Evolutionary conservation across 208 protist genomes (phyloP).

Genomic region (Histomonas meleagridis): DNA sequence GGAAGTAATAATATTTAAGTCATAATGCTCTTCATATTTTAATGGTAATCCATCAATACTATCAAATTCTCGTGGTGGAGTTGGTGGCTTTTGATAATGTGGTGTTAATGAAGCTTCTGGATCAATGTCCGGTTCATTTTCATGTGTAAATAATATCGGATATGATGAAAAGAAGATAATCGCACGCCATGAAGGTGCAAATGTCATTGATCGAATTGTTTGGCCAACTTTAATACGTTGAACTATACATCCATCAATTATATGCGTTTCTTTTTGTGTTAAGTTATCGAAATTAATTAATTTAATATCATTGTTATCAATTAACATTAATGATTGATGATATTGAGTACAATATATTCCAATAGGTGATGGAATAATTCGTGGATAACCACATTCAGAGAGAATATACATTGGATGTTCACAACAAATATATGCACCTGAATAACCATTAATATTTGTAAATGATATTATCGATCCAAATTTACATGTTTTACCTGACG

Average conservation of each 20-base stretch:
- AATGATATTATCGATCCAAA: neutral
- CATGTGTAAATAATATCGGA: neutral
- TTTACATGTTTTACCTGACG: neutral
- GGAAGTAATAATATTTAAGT: neutral
- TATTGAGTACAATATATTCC: neutral
- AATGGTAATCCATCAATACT: neutral
- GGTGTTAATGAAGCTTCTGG: neutral
- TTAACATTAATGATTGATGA: neutral
- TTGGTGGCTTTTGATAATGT: neutral
- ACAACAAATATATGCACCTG: neutral
- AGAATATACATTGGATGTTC: neutral
- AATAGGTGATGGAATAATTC: neutral
- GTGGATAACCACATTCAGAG: neutral
- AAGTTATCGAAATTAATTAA: neutral
- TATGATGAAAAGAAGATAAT: neutral
- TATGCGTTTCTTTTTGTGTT: neutral
- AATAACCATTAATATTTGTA: neutral
- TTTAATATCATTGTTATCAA: neutral
- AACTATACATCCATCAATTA: neutral
- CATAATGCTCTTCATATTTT: neutral
- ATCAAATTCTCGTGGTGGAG: neutral
- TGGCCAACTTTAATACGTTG: neutral
- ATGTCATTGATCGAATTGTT: neutral
- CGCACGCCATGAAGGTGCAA: too few relatives aligned
- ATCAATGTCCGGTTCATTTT: slow-evolving; percentile 23